Evolutionary conservation across 345 rosid species (phyloP), one percentile per base, ranked within the genome.

Genomic region (Hibiscus tridactylites): DNA sequence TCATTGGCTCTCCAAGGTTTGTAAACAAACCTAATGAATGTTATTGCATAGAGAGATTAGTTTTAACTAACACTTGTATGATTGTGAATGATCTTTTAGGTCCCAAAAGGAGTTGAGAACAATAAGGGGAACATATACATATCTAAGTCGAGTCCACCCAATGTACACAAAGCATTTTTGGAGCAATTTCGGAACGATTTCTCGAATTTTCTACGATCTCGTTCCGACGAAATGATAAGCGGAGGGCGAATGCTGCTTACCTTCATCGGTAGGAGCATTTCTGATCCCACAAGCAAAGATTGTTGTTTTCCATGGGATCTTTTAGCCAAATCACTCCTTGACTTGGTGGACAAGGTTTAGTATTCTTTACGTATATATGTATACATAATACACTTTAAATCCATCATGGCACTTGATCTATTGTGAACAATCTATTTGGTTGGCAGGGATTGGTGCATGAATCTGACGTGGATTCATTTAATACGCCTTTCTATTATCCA

Each of bases 231-330:
- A 77, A 6, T 86, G 6, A 70, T 78, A 9, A 2, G 60, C 17
- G 77, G 81, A 12, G 88, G 86, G 9, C 13, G 15, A 57, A 57
- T 57, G 61, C 12, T 21, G 4, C 13, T 56, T 21, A 56, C 61
- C 12, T 56, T 56, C 1, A 8, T 69, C n/a, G 91, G 89, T 15
- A 77, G 87, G 73, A 78, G 75, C 39, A 70, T 68, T 46, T 68
- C 44, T 0, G 74, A 83, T 63, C 86, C 67, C n/a, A 58, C 69
- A 4, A 75, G 75, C 26, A 26, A 74, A 17, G 78, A 75, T 19
- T 49, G 17, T 61, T 11, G 73, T 50, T 15, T 1, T 1, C 2
- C 13, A 13, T 79, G 73, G 85, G 78, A 74, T 8, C 68, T 81
- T 62, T 39, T 84, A 33, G 71, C 82, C 24, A 74, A 59, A 50